Conservation (phyloP, 1,284 basidiomycete species). For the Peniophora sp. region DNA sequence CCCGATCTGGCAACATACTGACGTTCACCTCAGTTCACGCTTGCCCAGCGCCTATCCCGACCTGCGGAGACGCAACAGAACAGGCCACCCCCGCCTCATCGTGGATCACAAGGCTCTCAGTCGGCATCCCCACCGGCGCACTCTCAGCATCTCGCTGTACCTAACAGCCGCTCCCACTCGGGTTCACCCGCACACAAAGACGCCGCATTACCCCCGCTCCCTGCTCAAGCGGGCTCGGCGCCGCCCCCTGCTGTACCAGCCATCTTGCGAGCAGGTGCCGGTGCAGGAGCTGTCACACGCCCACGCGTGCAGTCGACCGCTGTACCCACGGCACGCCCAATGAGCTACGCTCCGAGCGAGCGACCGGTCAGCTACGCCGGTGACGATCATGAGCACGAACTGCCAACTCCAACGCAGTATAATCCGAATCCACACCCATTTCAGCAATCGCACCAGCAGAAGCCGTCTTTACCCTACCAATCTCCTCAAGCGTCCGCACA, state of each 20-base stretch:
- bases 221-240: slow-evolving; percentile 17
- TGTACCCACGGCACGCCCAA: background rate
- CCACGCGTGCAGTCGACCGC: background rate
- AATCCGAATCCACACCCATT: slow-evolving; percentile 14
- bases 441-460: background rate
- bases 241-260: slow-evolving; percentile 25
- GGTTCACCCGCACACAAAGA: slow-evolving; percentile 9
- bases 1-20: slow-evolving; percentile 10
- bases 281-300: background rate
- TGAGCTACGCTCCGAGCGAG: background rate
- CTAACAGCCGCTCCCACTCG: slow-evolving; percentile 3
- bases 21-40: background rate
- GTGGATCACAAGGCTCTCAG: too few species aligned
- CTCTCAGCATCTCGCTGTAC: background rate
- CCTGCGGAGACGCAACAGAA: background rate
- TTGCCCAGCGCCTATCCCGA: background rate
- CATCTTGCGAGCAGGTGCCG: slow-evolving; percentile 33
- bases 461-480: background rate
- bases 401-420: slow-evolving; percentile 9
- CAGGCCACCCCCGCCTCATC: background rate
- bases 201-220: slow-evolving; percentile 29
- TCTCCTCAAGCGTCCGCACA: background rate
- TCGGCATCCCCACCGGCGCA: background rate
- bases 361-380: too few species aligned
- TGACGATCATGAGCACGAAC: background rate